Evolutionary conservation across 495 filamentous ascomycete genomes (phyloP), one percentile per base, ranked within the genome.

Genomic region (Podospora pseudocomata): DNA sequence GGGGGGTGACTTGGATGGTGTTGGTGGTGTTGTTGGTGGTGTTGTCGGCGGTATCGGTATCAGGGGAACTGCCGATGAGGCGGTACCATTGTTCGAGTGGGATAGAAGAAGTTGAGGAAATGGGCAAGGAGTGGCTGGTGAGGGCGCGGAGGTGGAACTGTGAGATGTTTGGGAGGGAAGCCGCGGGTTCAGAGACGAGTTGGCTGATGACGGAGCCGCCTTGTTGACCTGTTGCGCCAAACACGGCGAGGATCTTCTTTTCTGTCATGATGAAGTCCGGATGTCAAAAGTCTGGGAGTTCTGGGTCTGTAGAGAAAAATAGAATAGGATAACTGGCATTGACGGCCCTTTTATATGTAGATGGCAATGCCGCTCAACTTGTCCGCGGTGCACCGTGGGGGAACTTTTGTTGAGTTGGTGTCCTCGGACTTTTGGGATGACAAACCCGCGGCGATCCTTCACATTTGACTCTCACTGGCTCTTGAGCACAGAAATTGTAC

Each of bases 181-280:
- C 77, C 26, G 76, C 71, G 0, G 87, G 72, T 72, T 88, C 79
- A 13, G 74, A 68, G 2, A 88, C 80, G 20, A 90, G 77, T 26
- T 71, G 66, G 68, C 81, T 77, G 68, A 89, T 76, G 55, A 90
- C 81, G 4, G 86, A 88, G 39, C 83, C 78, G 44, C 88, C 89
- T 73, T 90, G 88, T 16, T 81, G 79, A 72, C 89, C 87, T 19
- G 89, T 90, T 11, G 86, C 85, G 13, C 87, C 87, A 68, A 89
- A 88, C 34, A 91, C 80, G 39, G 83, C 83, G 70, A 90, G 76
- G 65, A 70, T 19, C 15, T 59, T 64, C 18, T 58, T 58, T 19
- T 19, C n/a, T 3, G 53, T 27, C 66, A 68, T 68, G 56, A 18
- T 27, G 56, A 20, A 5, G 30, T 32, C 30, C 7, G 4, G 4